phyloP scores from a whole-genome alignment of 805 yeast species.

The Candida alai region DNA sequence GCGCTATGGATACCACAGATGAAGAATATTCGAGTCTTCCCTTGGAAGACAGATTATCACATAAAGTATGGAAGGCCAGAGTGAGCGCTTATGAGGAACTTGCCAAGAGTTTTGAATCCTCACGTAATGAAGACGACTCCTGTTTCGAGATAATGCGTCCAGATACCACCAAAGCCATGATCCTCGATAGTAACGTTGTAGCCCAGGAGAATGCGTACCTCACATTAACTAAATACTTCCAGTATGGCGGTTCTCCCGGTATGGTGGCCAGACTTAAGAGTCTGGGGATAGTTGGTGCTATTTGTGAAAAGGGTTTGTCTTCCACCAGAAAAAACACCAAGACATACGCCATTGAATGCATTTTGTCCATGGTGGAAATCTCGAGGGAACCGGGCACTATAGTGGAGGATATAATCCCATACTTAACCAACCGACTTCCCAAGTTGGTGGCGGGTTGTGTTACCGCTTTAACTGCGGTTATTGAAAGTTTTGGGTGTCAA shows the following conservation, averaged over 20 bases:
- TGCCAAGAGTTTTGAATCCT: slow-evolving; percentile 45
- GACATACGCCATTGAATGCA: slow-evolving; percentile 56
- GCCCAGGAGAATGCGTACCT: slow-evolving; percentile 83
- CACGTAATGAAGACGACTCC: slow-evolving; percentile 55
- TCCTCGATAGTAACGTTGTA: slow-evolving; percentile 79
- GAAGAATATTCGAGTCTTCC: slow-evolving; percentile 60
- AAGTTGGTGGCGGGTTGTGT: slow-evolving; percentile 71
- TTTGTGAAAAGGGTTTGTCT: slow-evolving; percentile 80
- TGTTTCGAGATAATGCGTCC: slow-evolving; percentile 56
- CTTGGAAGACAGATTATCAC: slow-evolving; percentile 59
- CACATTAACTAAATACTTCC: slow-evolving; percentile 51
- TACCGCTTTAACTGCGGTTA: slow-evolving; percentile 52
- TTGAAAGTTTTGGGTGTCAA: slow-evolving; percentile 59
- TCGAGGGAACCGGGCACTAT: slow-evolving; percentile 58
- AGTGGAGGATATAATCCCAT: slow-evolving; percentile 63
- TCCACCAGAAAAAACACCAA: slow-evolving; percentile 76
- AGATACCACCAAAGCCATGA: slow-evolving; percentile 52
- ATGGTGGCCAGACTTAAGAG: slow-evolving; percentile 39
- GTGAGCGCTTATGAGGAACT: slow-evolving; percentile 73
- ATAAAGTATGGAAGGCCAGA: slow-evolving; percentile 86
- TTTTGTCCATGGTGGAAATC: slow-evolving; percentile 61
- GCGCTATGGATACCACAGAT: slow-evolving; percentile 39
- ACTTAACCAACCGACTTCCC: slow-evolving; percentile 62
- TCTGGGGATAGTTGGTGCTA: slow-evolving; percentile 38
- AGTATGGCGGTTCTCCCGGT: slow-evolving; percentile 48